Evolutionary conservation across 2,329 filamentous ascomycete genomes (phyloP), one percentile per base, ranked within the genome.

Genomic region (Colletotrichum incanum): DNA sequence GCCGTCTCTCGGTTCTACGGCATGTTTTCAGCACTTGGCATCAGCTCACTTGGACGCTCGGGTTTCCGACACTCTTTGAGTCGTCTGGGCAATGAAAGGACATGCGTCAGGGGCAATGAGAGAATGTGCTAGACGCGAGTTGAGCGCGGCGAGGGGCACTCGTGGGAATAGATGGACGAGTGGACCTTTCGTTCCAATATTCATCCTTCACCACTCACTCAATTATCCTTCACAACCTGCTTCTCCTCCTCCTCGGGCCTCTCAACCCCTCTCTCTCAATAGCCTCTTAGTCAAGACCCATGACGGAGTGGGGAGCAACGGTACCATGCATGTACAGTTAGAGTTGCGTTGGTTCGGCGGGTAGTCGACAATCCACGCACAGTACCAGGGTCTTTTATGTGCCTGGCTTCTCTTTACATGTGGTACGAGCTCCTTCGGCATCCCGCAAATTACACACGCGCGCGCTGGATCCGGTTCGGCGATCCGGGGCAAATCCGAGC

Each of bases 401-500:
- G 39, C 50, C 26, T 54, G 14, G 34, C 34, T 47, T 41, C 56
- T 61, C 54, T 18, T 28, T 43, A 50, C 55, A 52, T n/a, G 47
- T 50, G 61, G 61, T 70, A 59, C 67, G 61, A 70, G 59, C 67
- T 52, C n/a, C 11, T 45, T 54, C 34, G 37, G 54, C 61, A 59
- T 65, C 60, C 67, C 61, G 45, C 23, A 65, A 52, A 59, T 45
- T 50, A 63, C n/a, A 63, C 65, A n/a, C 2, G 41, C n/a, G 65
- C 55, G 43, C 37, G 55, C 55, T 60, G 55, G 64, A 39, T 39
- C 23, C 52, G 39, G 50, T 55, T 70, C 67, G 67, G 61, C 67
- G 60, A 70, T 70, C 67, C 60, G 67, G 67, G 61, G 54, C 67
- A 65, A 70, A 65, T 65, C 67, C 67, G 67, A 70, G 67, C 61